These are phyloP conservation scores for Elsinoe necatrix DNA, from an alignment of 2,329 filamentous ascomycete genomes.

Conservation along the genomic window DNA sequence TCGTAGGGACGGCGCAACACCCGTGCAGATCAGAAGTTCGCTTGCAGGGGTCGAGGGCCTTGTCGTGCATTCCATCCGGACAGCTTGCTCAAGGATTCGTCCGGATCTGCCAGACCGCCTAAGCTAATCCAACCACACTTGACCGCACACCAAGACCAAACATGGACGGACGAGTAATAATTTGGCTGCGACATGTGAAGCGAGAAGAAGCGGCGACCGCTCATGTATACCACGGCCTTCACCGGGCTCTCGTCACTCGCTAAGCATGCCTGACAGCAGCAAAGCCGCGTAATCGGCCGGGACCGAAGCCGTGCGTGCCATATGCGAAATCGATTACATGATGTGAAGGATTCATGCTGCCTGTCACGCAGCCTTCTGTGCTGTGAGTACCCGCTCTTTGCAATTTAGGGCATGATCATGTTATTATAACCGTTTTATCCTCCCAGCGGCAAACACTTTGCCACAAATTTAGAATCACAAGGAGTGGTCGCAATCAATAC, in stretches of 20 bases:
- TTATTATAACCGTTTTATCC: not conserved
- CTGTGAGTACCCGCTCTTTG: not conserved
- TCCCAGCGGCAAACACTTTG: not conserved
- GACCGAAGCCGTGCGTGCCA: not conserved
- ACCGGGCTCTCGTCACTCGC: not conserved
- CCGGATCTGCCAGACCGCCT: slow-evolving; percentile 12
- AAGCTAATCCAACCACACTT: slow-evolving; percentile 3
- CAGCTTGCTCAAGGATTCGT: not conserved
- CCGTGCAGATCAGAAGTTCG: slow-evolving; percentile 13
- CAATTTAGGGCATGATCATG: slow-evolving; percentile 4
- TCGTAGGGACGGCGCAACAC: not conserved
- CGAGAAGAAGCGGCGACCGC: not conserved
- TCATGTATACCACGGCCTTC: not conserved
- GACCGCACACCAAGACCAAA: not conserved
- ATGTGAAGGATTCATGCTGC: not conserved
- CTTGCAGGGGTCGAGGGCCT: slow-evolving; percentile 5
- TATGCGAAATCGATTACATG: not conserved
- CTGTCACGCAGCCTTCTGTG: not conserved
- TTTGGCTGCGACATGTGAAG: not conserved
- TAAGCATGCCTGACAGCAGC: not conserved
- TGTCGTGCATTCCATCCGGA: not conserved
- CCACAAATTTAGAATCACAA: not conserved
- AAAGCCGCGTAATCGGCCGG: slow-evolving; percentile 1
- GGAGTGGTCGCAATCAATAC: not conserved
- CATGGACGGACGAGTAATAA: not conserved